Conservation (phyloP, 441 rosid species). For the Aquilaria agallochum region DNA sequence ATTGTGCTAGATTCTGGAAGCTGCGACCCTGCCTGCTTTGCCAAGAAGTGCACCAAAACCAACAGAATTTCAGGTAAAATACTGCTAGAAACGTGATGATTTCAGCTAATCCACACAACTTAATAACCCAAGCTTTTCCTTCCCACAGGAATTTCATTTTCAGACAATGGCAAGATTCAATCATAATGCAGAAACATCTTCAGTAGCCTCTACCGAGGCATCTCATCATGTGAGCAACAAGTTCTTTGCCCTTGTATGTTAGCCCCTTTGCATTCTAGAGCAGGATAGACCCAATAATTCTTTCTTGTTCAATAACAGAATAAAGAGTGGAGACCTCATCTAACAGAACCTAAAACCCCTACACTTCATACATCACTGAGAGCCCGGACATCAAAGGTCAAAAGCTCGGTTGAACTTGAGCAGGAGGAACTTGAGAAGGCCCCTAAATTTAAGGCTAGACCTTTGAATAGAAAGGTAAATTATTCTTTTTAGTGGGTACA, state of each 20-base stretch:
- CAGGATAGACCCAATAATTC: too few relatives aligned
- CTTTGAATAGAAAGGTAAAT: conserved; percentile 86
- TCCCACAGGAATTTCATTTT: conserved; percentile 79
- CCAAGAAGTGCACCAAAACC: conserved; percentile 73
- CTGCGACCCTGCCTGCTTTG: conserved; percentile 54
- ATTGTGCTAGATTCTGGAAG: conserved; percentile 64
- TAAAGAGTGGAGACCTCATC: conserved; percentile 54
- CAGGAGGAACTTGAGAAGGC: conserved; percentile 85
- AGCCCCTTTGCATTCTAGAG: too few relatives aligned
- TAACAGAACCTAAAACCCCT: conserved; percentile 82
- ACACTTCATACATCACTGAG: conserved; percentile 74
- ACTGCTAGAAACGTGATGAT: not conserved
- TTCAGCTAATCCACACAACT: not conserved
- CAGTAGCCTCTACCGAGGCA: conserved; percentile 69
- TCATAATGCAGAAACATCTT: conserved; percentile 77
- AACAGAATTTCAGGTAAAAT: conserved; percentile 79
- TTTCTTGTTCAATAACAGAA: conserved; percentile 29
- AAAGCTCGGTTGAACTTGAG: conserved; percentile 81
- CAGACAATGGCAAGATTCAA: conserved; percentile 76
- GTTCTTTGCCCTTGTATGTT: conserved; percentile 8
- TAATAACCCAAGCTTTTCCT: conserved; percentile 5
- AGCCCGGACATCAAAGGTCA: conserved; percentile 79
- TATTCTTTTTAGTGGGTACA: conserved; percentile 5
- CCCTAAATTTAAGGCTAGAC: conserved; percentile 94
- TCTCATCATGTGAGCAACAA: conserved; percentile 56